Evolutionary conservation across 805 yeast genomes (phyloP).

Genomic region (Myxozyma sirexii): DNA sequence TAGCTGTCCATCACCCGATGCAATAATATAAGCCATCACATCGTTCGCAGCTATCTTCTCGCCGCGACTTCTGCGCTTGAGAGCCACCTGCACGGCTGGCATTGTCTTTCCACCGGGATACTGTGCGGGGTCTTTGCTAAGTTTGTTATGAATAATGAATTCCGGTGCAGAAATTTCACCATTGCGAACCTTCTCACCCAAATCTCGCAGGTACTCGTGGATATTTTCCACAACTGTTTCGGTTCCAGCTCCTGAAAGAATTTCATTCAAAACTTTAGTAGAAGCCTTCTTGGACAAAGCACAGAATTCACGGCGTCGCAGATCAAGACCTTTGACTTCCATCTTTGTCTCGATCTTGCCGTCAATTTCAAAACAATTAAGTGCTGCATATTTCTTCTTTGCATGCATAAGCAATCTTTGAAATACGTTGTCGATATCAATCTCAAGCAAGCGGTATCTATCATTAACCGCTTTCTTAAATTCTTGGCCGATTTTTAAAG

Average conservation of each 20-base stretch:
- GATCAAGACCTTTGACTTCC: conserved; percentile 95
- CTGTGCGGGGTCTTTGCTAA: conserved; percentile 84
- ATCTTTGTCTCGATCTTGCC: conserved; percentile 62
- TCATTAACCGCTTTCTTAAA: conserved; percentile 87
- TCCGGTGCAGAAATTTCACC: conserved; percentile 67
- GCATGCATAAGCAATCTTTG: conserved; percentile 81
- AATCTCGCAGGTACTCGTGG: conserved; percentile 68
- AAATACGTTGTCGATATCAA: conserved; percentile 93
- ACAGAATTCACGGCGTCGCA: conserved; percentile 96
- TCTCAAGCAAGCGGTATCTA: conserved; percentile 81
- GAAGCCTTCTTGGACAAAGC: conserved; percentile 90
- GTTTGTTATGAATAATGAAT: conserved; percentile 78
- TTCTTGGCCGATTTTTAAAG: conserved; percentile 77
- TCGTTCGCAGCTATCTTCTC: conserved; percentile 85
- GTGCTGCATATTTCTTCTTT: conserved; percentile 97
- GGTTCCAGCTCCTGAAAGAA: conserved; percentile 74
- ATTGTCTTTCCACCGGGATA: conserved; percentile 79
- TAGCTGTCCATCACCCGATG: conserved; percentile 45
- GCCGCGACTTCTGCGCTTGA: conserved; percentile 77
- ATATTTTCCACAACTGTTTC: conserved; percentile 67
- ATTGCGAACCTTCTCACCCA: conserved; percentile 58
- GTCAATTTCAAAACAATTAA: conserved; percentile 59
- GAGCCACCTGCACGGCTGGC: conserved; percentile 88
- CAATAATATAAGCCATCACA: conserved; percentile 82
- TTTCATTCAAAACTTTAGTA: conserved; percentile 66